A percentile compares a stretch with the other conserved stretches of the same genome.
Conservation (phyloP, 305 asterid species). For the Fraxinus angustifolia region DNA sequence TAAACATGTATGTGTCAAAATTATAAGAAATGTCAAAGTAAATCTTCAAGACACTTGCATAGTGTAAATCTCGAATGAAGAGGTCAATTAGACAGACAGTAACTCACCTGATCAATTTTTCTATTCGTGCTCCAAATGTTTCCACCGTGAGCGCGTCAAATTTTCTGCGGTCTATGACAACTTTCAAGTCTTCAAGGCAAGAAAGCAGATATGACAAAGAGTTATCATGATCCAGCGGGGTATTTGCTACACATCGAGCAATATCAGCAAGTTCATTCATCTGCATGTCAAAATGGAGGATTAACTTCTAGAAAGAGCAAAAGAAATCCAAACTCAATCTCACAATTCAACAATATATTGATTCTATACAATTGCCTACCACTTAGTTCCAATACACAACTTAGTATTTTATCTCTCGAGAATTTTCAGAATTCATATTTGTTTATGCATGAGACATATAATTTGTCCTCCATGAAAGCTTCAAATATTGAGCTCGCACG, state of each 20-base stretch:
- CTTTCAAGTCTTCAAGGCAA: constrained; percentile 96
- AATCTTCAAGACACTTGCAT: constrained; percentile 3
- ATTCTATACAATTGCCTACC: constrained; percentile 7
- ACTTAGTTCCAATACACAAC: background rate
- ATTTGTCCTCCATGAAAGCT: constrained; percentile 10
- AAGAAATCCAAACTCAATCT: constrained; percentile 7
- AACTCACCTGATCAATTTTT: constrained; percentile 80
- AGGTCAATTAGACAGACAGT: background rate
- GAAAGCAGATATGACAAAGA: constrained; percentile 78
- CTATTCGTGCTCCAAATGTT: constrained; percentile 98
- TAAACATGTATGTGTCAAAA: constrained; percentile 19
- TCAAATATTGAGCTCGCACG: background rate
- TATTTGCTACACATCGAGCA: constrained; percentile 89
- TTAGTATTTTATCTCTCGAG: background rate
- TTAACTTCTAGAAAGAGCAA: background rate
- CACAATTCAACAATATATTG: constrained; percentile 1
- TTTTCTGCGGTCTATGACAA: constrained; percentile 81
- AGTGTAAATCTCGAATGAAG: background rate
- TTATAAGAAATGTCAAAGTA: background rate
- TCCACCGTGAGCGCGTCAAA: constrained; percentile 93
- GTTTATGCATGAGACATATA: background rate
- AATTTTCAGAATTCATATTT: background rate
- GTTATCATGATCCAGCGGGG: constrained; percentile 89
- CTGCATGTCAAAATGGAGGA: constrained; percentile 41
- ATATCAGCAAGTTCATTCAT: constrained; percentile 98